Percentiles rank a stretch among this genome's conserved stretches.
These are phyloP conservation scores for Alloascoidea africana DNA, from an alignment of 805 yeast genomes.

Conservation along the genomic window DNA sequence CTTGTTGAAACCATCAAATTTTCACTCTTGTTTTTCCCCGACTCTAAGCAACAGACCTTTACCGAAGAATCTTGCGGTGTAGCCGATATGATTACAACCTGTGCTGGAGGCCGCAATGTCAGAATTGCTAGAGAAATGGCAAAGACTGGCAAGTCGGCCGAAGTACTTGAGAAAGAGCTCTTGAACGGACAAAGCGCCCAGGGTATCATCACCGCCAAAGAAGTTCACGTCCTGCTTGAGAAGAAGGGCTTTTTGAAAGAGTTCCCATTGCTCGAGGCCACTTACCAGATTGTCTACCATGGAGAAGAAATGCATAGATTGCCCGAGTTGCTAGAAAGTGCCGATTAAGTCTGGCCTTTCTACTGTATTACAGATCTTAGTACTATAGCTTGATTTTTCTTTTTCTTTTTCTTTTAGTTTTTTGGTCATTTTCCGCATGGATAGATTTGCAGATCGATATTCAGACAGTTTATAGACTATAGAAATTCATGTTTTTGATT, in stretches of 20 bases:
- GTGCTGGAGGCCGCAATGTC: constrained; percentile 95
- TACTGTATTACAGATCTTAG: neutral
- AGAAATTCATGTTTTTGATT: neutral
- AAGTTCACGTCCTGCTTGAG: constrained; percentile 73
- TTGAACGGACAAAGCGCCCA: constrained; percentile 95
- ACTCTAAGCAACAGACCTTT: constrained; percentile 62
- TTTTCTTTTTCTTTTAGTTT: neutral
- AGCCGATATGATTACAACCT: constrained; percentile 94
- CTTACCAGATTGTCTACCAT: constrained; percentile 73
- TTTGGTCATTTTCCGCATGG: too few relatives aligned
- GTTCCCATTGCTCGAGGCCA: constrained; percentile 71
- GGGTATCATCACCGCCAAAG: constrained; percentile 82
- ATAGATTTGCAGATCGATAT: too few relatives aligned
- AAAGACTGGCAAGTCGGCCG: constrained; percentile 57
- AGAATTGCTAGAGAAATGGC: constrained; percentile 83
- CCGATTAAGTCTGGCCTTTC: too few relatives aligned
- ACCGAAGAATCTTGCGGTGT: constrained; percentile 95
- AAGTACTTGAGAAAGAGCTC: constrained; percentile 71
- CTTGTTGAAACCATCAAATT: constrained; percentile 79
- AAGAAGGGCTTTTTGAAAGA: constrained; percentile 38
- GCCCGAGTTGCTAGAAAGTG: constrained; percentile 25
- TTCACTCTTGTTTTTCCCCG: constrained; percentile 70
- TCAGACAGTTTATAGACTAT: neutral
- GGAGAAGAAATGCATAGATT: constrained; percentile 58
- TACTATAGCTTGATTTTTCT: neutral